Evolutionary conservation across 345 rosid species (phyloP), one percentile per base, ranked within the genome.

Genomic region (Citrus australasica): DNA sequence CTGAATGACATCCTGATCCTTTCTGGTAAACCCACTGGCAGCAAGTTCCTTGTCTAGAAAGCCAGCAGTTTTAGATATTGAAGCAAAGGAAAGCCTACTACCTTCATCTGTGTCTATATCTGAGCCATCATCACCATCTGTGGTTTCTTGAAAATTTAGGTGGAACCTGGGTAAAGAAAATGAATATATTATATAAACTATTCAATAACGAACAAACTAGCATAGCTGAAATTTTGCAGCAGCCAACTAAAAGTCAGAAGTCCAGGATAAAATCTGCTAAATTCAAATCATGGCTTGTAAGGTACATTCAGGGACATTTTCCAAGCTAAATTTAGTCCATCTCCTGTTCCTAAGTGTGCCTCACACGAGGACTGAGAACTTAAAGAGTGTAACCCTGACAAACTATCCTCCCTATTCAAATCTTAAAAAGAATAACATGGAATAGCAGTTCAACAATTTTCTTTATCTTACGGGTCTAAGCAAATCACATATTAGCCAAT

Each of bases 11-110:
- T 85, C 92, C 87, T 94, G 97, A 79, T 91, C 97, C 83, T 91
- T 94, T 84, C 88, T 87, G 8, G 97, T 88, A 83, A 94, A 96
- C 32, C 99, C 98, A 84, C 99, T 94, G 62, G 99, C 98, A 82
- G 94, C 92, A 81, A 96, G 97, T 79, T 94, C 95, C 84, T 83
- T 91, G 84, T 93, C 99, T 76, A 95, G 84, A 81, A 81, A 87
- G 83, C 94, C 97, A 72, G 85, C 78, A 83, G 93, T 73, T 83
- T 92, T 94, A 77, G 84, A 78, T 77, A 94, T 89, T 75, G 91
- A 90, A 61, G 85, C 83, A 84, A 96, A 90, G 66, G 91, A 82
- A 71, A 91, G 98, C 84, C 97, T 86, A 83, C 84, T 80, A 82
- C 79, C 80, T 68, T 89, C 95, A 78, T 91, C 91, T 0, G 67